Percentiles rank a stretch among this genome's conserved stretches.
These are phyloP conservation scores for Hansenula sp. DNA, from an alignment of 1,139 yeast species.

Conservation along the genomic window DNA sequence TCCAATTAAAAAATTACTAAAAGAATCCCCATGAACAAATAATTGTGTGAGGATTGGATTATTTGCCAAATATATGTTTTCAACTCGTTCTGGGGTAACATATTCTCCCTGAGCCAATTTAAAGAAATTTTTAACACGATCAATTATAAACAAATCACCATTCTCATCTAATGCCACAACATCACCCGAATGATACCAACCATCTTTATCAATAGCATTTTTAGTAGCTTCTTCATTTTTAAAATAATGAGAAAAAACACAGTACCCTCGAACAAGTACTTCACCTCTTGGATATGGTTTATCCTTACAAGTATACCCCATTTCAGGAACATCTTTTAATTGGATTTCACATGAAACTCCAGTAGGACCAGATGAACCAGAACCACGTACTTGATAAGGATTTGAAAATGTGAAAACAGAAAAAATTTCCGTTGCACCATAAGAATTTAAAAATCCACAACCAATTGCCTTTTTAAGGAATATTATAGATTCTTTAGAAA, in stretches of 20 bases:
- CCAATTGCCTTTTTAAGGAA: constrained; percentile 48
- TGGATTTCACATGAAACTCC: constrained; percentile 45
- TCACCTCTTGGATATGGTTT: constrained; percentile 47
- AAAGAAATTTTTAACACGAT: constrained; percentile 62
- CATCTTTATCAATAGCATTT: constrained; percentile 39
- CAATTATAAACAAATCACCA: constrained; percentile 51
- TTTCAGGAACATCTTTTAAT: constrained; percentile 50
- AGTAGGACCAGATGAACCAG: constrained; percentile 54
- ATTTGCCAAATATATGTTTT: constrained; percentile 44
- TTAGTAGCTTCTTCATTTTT: constrained; percentile 44
- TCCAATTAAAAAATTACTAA: constrained; percentile 47
- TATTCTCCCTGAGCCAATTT: constrained; percentile 66
- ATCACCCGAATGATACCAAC: constrained; percentile 61
- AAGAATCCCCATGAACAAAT: constrained; percentile 52
- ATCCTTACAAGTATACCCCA: constrained; percentile 47
- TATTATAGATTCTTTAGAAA: constrained; percentile 38
- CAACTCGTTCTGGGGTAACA: constrained; percentile 60
- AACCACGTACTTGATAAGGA: constrained; percentile 27
- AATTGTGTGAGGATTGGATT: constrained; percentile 41
- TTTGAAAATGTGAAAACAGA: constrained; percentile 45
- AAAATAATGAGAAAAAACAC: constrained; percentile 51
- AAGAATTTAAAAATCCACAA: constrained; percentile 47
- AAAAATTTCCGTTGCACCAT: constrained; percentile 63
- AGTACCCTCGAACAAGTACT: constrained; percentile 53
- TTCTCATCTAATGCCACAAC: constrained; percentile 43